These are phyloP conservation scores for Cercospora sojina DNA, from an alignment of 2,329 filamentous ascomycete genomes.

Conservation along the genomic window DNA sequence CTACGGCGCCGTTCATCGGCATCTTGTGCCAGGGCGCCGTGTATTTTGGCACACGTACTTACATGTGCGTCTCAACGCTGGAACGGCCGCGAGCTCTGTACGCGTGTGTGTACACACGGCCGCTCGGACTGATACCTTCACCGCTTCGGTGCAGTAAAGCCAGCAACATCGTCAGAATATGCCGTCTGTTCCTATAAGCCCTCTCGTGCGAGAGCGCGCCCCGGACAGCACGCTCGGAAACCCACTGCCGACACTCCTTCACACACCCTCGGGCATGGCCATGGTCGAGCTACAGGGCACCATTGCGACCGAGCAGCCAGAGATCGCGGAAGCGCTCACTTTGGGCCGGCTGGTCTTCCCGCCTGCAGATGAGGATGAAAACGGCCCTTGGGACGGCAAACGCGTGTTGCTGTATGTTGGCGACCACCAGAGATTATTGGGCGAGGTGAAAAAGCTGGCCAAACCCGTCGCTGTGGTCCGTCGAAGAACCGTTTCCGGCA, in stretches of 20 bases:
- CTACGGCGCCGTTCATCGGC: background rate
- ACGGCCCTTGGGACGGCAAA: constrained; percentile 78
- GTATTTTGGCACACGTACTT: background rate
- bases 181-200: constrained; percentile 1
- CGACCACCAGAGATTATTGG: constrained; percentile 80
- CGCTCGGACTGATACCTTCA: background rate
- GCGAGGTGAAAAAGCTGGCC: constrained; percentile 83
- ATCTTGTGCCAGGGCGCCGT: background rate
- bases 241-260: constrained; percentile 76
- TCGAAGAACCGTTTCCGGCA: constrained; percentile 45
- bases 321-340: constrained; percentile 42
- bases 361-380: constrained; percentile 56
- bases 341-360: constrained; percentile 79
- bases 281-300: constrained; percentile 90
- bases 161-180: background rate
- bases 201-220: background rate
- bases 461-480: constrained; percentile 77
- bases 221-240: constrained; percentile 37
- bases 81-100: background rate
- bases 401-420: constrained; percentile 85
- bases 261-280: constrained; percentile 85
- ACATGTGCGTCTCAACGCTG: background rate
- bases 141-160: background rate
- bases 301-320: constrained; percentile 66
- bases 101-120: background rate